These are phyloP conservation scores for Diversispora epigaea DNA, from an alignment of 192 early-diverging fungal species.

Conservation along the genomic window DNA sequence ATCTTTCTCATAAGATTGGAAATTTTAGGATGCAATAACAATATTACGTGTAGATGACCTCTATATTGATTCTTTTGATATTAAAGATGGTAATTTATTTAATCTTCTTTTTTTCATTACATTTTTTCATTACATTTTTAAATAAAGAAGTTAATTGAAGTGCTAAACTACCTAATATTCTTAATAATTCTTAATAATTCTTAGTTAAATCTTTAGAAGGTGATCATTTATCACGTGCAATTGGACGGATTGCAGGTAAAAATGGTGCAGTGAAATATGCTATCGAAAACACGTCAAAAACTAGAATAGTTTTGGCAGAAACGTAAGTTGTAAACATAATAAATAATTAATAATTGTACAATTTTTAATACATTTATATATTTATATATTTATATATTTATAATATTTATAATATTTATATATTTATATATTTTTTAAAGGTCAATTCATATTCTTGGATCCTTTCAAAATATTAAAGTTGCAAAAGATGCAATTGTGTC, in stretches of 20 bases:
- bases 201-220: constrained; percentile 86
- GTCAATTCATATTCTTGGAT: constrained; percentile 94
- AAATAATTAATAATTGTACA: background rate
- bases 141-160: no score
- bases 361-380: background rate
- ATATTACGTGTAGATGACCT: constrained; percentile 95
- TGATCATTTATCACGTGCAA: constrained; percentile 94
- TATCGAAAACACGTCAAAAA: constrained; percentile 96
- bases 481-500: constrained; percentile 89
- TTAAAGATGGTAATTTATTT: constrained; percentile 72
- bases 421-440: constrained; percentile 31
- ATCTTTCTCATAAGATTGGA: background rate
- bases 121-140: no score
- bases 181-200: background rate
- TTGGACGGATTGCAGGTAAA: constrained; percentile 97
- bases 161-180: background rate
- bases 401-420: no score
- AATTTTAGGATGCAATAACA: constrained; percentile 78
- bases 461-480: constrained; percentile 95
- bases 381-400: background rate
- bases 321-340: constrained; percentile 51
- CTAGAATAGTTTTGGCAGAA: constrained; percentile 95
- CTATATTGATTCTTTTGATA: constrained; percentile 94
- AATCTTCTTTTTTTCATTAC: no score
- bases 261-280: constrained; percentile 97